Base-by-base conservation (phyloP, 305 asterid species). In the Plantago rigida region DNA sequence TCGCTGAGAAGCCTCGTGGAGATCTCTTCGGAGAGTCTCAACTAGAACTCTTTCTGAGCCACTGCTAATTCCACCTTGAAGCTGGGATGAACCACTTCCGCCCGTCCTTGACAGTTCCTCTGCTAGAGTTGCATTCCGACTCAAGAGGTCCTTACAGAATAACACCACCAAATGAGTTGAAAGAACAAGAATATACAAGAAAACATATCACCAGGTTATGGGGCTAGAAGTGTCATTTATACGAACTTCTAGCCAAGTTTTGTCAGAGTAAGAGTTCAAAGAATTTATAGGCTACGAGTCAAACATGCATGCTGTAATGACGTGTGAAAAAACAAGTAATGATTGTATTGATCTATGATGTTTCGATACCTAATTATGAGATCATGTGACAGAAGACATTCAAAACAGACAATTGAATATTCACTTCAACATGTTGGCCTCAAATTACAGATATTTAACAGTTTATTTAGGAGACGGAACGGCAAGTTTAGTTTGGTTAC, bases 121-220 rank as follows among this genome's bases (percentile, higher is more conserved):
- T 0, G 94, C 95, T 13, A 92, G 84, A 69, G 80, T 78, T 53
- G 95, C 84, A 71, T 92, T 86, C 26, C 94, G 89, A 56, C 86
- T 74, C 79, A 84, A 69, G 66, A 92, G 95, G 64, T 88, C 96
- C 99, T 92, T 67, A 51, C 44, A 10, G 22, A 62, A 31, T 13
- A 63, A 63, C 56, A 13, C n/a, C 47, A 56, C 17, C 67, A 61
- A 3, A 19, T n/a, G 41, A 52, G 17, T 26, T 8, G 9, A n/a
- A 51, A 12, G 36, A 68, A 67, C n/a, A 1, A 42, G 34, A 28
- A 53, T 28, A 28, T 9, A 22, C 28, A 28, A 52, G 6, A 28
- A 12, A 51, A 51, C 34, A 11, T 15, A 13, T 53, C 44, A 9
- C 44, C 44, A 53, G 59, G 5, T 52, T 36, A 13, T 22, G 13